Conservation (phyloP, 2,329 filamentous ascomycete species). For the Diaporthe nobilis region DNA sequence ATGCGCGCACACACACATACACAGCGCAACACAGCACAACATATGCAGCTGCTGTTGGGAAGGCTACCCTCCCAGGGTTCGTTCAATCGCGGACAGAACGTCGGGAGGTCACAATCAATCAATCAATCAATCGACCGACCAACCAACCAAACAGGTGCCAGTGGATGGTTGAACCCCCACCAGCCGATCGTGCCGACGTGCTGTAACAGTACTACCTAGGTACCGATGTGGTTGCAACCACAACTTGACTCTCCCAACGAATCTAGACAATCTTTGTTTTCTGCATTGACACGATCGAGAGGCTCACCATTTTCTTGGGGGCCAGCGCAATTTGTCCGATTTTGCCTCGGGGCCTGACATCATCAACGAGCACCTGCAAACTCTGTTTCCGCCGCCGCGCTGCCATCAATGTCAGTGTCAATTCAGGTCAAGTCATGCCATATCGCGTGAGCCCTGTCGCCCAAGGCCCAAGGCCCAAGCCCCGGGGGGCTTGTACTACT, state of each 20-base stretch:
- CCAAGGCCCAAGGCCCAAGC: background rate
- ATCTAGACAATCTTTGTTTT: background rate
- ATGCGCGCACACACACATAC: background rate
- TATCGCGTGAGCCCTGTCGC: background rate
- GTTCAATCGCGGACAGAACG: background rate
- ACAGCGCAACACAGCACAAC: background rate
- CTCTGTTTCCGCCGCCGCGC: background rate
- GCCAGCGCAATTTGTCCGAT: background rate
- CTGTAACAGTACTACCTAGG: constrained; percentile 7
- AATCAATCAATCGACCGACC: background rate
- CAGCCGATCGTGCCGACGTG: constrained; percentile 22
- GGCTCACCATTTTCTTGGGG: constrained; percentile 6
- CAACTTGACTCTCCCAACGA: constrained; percentile 21
- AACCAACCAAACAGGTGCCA: constrained; percentile 1
- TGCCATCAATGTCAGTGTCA: background rate
- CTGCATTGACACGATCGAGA: background rate
- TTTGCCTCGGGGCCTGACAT: constrained; percentile 6
- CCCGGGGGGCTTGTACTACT: background rate
- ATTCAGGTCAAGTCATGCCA: background rate
- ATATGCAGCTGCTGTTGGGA: constrained; percentile 15
- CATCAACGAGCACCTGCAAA: constrained; percentile 4
- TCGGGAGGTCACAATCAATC: background rate
- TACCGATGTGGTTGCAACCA: constrained; percentile 23
- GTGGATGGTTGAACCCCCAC: constrained; percentile 9
- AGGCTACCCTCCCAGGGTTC: background rate